Evolutionary conservation across 257 asterid genomes (phyloP).

Genomic region (Gentiana macrophylla): DNA sequence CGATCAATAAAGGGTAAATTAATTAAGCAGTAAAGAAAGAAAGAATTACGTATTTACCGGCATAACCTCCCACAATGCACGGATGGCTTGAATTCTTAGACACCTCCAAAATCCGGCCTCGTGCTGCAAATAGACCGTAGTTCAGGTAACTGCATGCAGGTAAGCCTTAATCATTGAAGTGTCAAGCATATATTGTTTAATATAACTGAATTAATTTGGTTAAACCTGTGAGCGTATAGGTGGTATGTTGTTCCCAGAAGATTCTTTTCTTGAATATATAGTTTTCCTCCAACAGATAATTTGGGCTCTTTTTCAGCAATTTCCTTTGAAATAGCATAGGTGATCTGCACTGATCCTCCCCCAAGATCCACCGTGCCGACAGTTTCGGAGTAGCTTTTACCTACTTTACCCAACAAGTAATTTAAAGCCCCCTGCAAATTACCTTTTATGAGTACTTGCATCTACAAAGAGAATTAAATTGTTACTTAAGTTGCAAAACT

Average conservation of each 20-base stretch:
- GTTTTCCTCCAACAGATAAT: slow-evolving; percentile 14
- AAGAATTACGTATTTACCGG: slow-evolving; percentile 13
- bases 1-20: too few species aligned
- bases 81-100: slow-evolving; percentile 30
- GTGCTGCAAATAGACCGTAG: slow-evolving; percentile 40
- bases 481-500: too few species aligned
- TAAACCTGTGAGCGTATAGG: slow-evolving; percentile 43
- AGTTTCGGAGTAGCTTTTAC: too few species aligned
- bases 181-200: background rate
- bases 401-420: too few species aligned
- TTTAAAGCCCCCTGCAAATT: slow-evolving; percentile 1
- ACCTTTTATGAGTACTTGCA: background rate
- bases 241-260: slow-evolving; percentile 23
- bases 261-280: slow-evolving; percentile 17
- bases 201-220: too few species aligned
- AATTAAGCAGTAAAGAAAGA: background rate
- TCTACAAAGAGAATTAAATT: too few species aligned
- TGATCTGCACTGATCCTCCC: slow-evolving; percentile 58
- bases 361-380: slow-evolving; percentile 24
- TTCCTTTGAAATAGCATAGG: slow-evolving; percentile 34
- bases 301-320: slow-evolving; percentile 9
- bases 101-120: slow-evolving; percentile 32
- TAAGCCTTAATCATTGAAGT: background rate
- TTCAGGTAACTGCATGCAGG: slow-evolving; percentile 28
- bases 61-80: slow-evolving; percentile 32